Evolutionary conservation across 108 stramenopile species (phyloP).

Genomic region (Cyclotella choctawhatcheeana): DNA sequence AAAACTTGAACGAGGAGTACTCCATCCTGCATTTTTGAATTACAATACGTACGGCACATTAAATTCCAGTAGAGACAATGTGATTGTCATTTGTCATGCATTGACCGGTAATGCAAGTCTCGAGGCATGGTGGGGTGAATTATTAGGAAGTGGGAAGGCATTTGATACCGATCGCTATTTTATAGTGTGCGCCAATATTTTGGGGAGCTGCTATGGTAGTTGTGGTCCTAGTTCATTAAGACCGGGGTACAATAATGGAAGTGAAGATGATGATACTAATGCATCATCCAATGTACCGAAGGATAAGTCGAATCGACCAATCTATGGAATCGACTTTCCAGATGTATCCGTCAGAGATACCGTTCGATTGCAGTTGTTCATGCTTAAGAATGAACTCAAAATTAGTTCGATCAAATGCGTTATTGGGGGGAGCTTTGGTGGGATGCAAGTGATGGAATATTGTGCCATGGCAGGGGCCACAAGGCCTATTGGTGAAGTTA

Average conservation of each 20-base stretch:
- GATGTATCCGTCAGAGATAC: slow-evolving; percentile 91
- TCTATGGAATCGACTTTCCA: slow-evolving; percentile 88
- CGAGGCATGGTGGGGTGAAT: slow-evolving; percentile 93
- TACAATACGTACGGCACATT: slow-evolving; percentile 93
- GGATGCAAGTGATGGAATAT: slow-evolving; percentile 96
- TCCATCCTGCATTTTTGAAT: slow-evolving; percentile 78
- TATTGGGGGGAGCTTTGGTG: slow-evolving; percentile 94
- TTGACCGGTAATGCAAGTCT: slow-evolving; percentile 94
- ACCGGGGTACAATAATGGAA: slow-evolving; percentile 55
- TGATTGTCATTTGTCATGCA: slow-evolving; percentile 94
- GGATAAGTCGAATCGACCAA: slow-evolving; percentile 28
- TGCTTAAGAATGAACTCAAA: slow-evolving; percentile 78
- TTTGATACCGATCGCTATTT: slow-evolving; percentile 94
- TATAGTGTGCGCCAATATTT: slow-evolving; percentile 89
- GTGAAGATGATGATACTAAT: slow-evolving; percentile 13
- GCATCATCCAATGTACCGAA: slow-evolving; percentile 14
- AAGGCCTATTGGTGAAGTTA: slow-evolving; percentile 19
- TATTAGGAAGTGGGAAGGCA: slow-evolving; percentile 84
- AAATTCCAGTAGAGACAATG: slow-evolving; percentile 85
- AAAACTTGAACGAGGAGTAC: slow-evolving; percentile 49
- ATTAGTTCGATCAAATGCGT: slow-evolving; percentile 83
- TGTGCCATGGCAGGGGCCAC: slow-evolving; percentile 80
- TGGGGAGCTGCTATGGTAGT: slow-evolving; percentile 91
- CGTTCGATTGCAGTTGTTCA: slow-evolving; percentile 76
- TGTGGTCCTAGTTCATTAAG: slow-evolving; percentile 73